phyloP scores from a whole-genome alignment of 768 basidiomycete species.

The Kwoniella newhampshirensis region DNA sequence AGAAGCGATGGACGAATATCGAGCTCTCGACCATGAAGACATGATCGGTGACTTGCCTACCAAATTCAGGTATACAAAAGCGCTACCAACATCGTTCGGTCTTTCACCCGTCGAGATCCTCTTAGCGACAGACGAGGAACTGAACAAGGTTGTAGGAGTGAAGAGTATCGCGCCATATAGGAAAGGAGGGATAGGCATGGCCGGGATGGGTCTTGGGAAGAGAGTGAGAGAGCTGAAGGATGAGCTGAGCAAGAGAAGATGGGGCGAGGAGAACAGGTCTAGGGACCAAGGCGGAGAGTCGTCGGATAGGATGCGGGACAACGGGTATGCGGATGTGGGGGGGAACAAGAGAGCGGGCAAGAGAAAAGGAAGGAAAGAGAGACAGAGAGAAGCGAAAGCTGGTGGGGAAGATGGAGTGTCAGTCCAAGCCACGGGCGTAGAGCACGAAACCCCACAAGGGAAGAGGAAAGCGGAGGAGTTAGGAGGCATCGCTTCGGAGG shows the following conservation, averaged over 20 bases:
- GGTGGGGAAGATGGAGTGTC: background rate
- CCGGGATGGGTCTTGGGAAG: slow-evolving; percentile 58
- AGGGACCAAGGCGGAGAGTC: slow-evolving; percentile 6
- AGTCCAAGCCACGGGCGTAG: background rate
- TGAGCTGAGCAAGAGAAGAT: slow-evolving; percentile 57
- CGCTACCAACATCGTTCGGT: slow-evolving; percentile 62
- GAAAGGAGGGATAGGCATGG: slow-evolving; percentile 55
- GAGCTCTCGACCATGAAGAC: slow-evolving; percentile 91
- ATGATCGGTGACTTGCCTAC: slow-evolving; percentile 87
- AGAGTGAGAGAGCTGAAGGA: slow-evolving; percentile 72
- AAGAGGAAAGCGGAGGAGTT: background rate
- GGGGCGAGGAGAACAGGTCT: slow-evolving; percentile 51
- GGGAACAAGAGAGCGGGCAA: slow-evolving; percentile 37
- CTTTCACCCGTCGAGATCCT: slow-evolving; percentile 84
- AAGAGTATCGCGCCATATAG: slow-evolving; percentile 92
- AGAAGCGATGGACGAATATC: slow-evolving; percentile 86
- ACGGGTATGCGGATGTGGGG: slow-evolving; percentile 7
- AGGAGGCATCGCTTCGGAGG: background rate
- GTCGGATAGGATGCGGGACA: slow-evolving; percentile 21
- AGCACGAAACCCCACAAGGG: background rate
- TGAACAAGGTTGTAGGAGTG: slow-evolving; percentile 85
- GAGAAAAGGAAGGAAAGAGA: slow-evolving; percentile 53
- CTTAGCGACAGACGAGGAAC: slow-evolving; percentile 84
- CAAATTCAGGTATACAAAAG: slow-evolving; percentile 83
- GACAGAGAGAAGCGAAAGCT: slow-evolving; percentile 30